phyloP scores from a whole-genome alignment of 305 asterid genomes.

The Solanum hybrid region DNA sequence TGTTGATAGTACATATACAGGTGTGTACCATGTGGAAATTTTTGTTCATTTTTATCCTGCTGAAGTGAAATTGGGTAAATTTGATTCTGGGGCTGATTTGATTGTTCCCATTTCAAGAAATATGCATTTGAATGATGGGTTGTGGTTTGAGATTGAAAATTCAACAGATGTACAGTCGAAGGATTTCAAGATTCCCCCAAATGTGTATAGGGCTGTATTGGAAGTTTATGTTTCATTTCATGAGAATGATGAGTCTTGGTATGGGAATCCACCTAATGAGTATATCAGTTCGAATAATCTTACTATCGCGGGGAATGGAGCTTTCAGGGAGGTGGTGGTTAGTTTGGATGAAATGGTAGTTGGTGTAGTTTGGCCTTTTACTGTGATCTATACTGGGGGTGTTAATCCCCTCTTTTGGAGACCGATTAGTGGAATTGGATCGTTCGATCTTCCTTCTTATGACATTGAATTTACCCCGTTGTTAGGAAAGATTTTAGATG shows the following conservation, averaged over 20 bases:
- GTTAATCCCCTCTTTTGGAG: background rate
- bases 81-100: slow-evolving; percentile 54
- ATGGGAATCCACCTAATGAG: background rate
- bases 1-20: slow-evolving; percentile 67
- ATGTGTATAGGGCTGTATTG: slow-evolving; percentile 61
- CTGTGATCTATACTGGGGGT: background rate
- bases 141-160: slow-evolving; percentile 69
- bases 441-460: background rate
- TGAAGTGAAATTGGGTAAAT: slow-evolving; percentile 8
- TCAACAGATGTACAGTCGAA: slow-evolving; percentile 37
- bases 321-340: background rate
- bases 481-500: background rate
- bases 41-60: slow-evolving; percentile 65
- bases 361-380: background rate
- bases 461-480: background rate
- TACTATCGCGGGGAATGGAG: background rate
- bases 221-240: slow-evolving; percentile 86
- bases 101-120: slow-evolving; percentile 70
- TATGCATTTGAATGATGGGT: slow-evolving; percentile 63
- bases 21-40: slow-evolving; percentile 63
- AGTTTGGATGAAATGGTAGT: background rate
- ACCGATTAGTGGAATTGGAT: background rate
- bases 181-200: slow-evolving; percentile 48
- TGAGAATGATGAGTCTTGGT: slow-evolving; percentile 61
- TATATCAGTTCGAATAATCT: background rate